Evolutionary conservation across 495 filamentous ascomycete genomes (phyloP).

Genomic region (Xylaria longipes): DNA sequence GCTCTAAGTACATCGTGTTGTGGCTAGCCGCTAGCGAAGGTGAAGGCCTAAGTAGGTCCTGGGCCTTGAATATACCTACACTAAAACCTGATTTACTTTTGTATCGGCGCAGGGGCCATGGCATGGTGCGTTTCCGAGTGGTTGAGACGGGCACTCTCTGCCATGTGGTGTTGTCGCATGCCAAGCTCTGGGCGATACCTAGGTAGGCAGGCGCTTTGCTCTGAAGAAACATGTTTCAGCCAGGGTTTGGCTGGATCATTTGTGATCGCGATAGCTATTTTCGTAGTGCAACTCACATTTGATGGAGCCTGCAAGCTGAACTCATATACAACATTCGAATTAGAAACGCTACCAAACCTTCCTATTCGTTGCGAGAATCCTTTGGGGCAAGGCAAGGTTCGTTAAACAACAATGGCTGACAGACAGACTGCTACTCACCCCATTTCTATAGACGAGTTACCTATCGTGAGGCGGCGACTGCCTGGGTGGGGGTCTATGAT

Average conservation of each 20-base stretch:
- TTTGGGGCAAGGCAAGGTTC: not conserved
- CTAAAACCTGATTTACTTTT: not conserved
- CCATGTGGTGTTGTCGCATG: constrained; percentile 22
- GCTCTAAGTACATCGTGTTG: not conserved
- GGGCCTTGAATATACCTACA: not conserved
- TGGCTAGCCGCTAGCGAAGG: not conserved
- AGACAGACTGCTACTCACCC: not conserved
- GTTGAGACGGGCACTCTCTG: not conserved
- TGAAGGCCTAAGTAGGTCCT: not conserved
- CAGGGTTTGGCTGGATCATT: not conserved
- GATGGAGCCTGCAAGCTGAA: not conserved
- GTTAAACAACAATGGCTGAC: not conserved
- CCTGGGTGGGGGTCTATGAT: not conserved
- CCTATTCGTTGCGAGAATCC: not conserved
- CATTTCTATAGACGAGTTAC: not conserved
- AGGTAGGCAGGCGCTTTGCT: constrained; percentile 4
- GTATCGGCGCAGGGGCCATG: constrained; percentile 2
- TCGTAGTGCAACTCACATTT: not conserved
- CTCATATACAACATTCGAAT: not conserved
- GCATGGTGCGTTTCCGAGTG: constrained; percentile 23
- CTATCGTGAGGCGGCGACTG: not conserved
- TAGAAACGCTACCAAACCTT: not conserved
- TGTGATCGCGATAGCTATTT: constrained; percentile 5
- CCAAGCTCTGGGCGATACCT: constrained; percentile 20
- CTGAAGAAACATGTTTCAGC: not conserved